A percentile compares a stretch with the other conserved stretches of the same genome.
Evolutionary conservation across 805 yeast genomes (phyloP).

Genomic region (Phaffomyces antillensis): DNA sequence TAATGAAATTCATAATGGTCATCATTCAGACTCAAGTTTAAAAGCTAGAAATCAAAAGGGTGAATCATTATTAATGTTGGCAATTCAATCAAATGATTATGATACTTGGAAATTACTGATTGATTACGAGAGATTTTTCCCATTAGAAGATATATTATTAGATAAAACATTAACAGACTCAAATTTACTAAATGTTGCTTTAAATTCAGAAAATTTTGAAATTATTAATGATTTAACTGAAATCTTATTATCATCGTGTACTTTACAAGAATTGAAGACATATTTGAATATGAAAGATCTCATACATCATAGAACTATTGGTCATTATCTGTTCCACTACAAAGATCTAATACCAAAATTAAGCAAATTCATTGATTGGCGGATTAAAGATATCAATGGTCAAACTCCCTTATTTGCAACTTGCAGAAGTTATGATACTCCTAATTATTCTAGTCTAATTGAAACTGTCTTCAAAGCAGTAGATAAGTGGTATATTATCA

Average conservation of each 20-base stretch:
- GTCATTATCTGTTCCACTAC: slow-evolving; percentile 65
- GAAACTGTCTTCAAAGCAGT: slow-evolving; percentile 38
- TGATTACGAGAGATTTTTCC: slow-evolving; percentile 39
- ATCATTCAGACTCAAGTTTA: slow-evolving; percentile 21
- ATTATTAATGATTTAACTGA: slow-evolving; percentile 41
- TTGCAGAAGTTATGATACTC: slow-evolving; percentile 76
- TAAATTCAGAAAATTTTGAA: slow-evolving; percentile 44
- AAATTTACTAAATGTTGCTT: slow-evolving; percentile 53
- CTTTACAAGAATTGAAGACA: slow-evolving; percentile 35
- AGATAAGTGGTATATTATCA: slow-evolving; percentile 32
- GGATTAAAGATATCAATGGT: slow-evolving; percentile 48
- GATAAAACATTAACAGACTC: slow-evolving; percentile 52
- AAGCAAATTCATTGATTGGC: slow-evolving; percentile 67
- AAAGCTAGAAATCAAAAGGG: slow-evolving; percentile 46
- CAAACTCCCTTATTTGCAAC: slow-evolving; percentile 76
- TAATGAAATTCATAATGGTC: slow-evolving; percentile 15
- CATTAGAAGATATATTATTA: slow-evolving; percentile 58
- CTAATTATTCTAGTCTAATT: slow-evolving; percentile 47
- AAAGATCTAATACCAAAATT: slow-evolving; percentile 41
- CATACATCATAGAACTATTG: slow-evolving; percentile 48
- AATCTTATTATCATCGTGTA: slow-evolving; percentile 35
- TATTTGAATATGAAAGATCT: slow-evolving; percentile 48
- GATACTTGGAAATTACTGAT: slow-evolving; percentile 42
- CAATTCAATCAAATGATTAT: slow-evolving; percentile 42
- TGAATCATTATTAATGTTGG: slow-evolving; percentile 63